Base-by-base conservation (phyloP, 2,329 filamentous ascomycete genomes). In the Alternaria sp. region DNA sequence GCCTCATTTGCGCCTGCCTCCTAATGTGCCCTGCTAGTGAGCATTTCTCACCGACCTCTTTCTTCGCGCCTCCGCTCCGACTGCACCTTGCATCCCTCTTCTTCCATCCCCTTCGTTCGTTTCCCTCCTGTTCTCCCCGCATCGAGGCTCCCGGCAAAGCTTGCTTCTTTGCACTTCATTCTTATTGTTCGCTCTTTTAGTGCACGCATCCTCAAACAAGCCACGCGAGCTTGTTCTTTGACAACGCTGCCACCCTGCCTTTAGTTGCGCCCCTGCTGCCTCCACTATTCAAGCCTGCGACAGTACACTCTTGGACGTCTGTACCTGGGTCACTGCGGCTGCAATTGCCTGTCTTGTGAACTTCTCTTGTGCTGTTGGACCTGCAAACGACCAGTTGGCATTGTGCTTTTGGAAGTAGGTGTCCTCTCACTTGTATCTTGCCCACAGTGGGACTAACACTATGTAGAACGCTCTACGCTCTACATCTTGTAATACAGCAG, bases 121-220 rank as follows among this genome's bases (percentile, higher is more conserved):
- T 77, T 68, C 59, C 68, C 77, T 65, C 61, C 66, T 63, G 74
- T 77, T 69, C 73, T 61, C 54, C 51, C 63, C 66, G 70, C 72
- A 62, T 67, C 59, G 70, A 69, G 68, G 70, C 55, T 62, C 62
- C 59, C 54, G 71, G 63, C 65, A 73, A 72, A 67, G 61, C 56
- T 60, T 51, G 62, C 72, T 71, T 70, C 73, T 68, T 72, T 71
- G 71, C 72, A 54, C 58, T 76, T 76, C 72, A 72, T 76, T 77
- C 63, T 75, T 76, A 72, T 75, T 75, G 72, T 75, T 72, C 74
- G 66, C 73, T 77, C 72, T 72, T 77, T 76, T 61, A 71, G 65
- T 66, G 65, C 72, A 67, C 67, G 66, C 69, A 70, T 65, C 69
- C 66, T 68, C 71, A 69, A 69, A 69, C 68, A 70, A 67, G 63